Evolutionary conservation across 768 basidiomycete species (phyloP).

Genomic region (Piloderma croceum): DNA sequence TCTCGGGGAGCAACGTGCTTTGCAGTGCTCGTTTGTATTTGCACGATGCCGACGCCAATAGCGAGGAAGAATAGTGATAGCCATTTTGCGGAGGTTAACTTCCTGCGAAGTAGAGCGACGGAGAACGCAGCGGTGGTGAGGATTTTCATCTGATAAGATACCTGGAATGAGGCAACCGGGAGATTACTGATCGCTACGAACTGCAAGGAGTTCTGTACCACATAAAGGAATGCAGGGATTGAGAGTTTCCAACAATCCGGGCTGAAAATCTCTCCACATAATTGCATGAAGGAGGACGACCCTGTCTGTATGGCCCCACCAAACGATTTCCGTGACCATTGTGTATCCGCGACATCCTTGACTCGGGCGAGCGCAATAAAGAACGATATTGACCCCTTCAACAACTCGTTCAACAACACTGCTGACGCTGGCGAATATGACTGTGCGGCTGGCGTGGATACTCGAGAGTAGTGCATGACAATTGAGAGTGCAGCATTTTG

Average conservation of each 20-base stretch:
- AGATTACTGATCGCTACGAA: slow-evolving; percentile 95
- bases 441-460: slow-evolving; percentile 69
- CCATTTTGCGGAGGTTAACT: slow-evolving; percentile 76
- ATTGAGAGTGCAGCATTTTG: slow-evolving; percentile 96
- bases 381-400: slow-evolving; percentile 92
- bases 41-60: slow-evolving; percentile 89
- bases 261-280: slow-evolving; percentile 76
- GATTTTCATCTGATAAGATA: slow-evolving; percentile 98
- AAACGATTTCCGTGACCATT: slow-evolving; percentile 38
- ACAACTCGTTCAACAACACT: slow-evolving; percentile 88
- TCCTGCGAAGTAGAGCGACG: slow-evolving; percentile 74
- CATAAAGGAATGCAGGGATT: slow-evolving; percentile 92
- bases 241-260: slow-evolving; percentile 96
- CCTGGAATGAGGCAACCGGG: slow-evolving; percentile 95
- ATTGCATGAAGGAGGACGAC: slow-evolving; percentile 43
- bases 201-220: slow-evolving; percentile 95
- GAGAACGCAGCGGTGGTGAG: slow-evolving; percentile 93
- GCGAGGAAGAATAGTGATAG: slow-evolving; percentile 82
- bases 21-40: slow-evolving; percentile 68
- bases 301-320: slow-evolving; percentile 30
- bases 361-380: slow-evolving; percentile 67
- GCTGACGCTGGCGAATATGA: slow-evolving; percentile 93
- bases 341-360: slow-evolving; percentile 36
- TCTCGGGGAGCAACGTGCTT: slow-evolving; percentile 23
- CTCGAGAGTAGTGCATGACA: slow-evolving; percentile 98